phyloP scores from a whole-genome alignment of 495 filamentous ascomycete genomes.

The Xylaria palmicola region DNA sequence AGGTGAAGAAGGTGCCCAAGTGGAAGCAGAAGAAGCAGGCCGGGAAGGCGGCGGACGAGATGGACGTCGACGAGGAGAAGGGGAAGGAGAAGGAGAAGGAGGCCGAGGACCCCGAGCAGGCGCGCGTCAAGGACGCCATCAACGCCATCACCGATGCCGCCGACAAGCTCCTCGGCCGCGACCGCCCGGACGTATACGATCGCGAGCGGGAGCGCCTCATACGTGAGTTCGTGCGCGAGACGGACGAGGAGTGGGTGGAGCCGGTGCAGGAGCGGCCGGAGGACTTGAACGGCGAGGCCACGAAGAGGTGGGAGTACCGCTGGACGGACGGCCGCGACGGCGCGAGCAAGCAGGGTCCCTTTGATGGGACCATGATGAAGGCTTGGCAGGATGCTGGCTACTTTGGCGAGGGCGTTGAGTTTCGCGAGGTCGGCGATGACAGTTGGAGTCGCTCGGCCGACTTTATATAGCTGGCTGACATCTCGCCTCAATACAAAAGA shows the following conservation, averaged over 20 bases:
- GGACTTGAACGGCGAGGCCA: slow-evolving; percentile 19
- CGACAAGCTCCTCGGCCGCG: slow-evolving; percentile 77
- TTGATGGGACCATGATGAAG: slow-evolving; percentile 78
- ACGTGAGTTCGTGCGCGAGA: slow-evolving; percentile 80
- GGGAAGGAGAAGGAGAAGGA: slow-evolving; percentile 33
- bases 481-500: neutral
- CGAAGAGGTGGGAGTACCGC: slow-evolving; percentile 80
- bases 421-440: slow-evolving; percentile 61
- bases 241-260: slow-evolving; percentile 89
- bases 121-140: slow-evolving; percentile 66
- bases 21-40: slow-evolving; percentile 60
- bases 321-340: slow-evolving; percentile 90
- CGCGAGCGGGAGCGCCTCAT: slow-evolving; percentile 79
- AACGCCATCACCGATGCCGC: slow-evolving; percentile 84
- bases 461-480: slow-evolving; percentile 48
- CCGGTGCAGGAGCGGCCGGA: slow-evolving; percentile 31
- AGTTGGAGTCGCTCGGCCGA: slow-evolving; percentile 61
- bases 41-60: slow-evolving; percentile 51
- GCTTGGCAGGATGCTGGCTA: slow-evolving; percentile 90
- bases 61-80: slow-evolving; percentile 62
- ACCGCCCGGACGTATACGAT: slow-evolving; percentile 86
- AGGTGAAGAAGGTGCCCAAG: slow-evolving; percentile 64
- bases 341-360: slow-evolving; percentile 78
- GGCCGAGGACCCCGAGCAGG: slow-evolving; percentile 68
- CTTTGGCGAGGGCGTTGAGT: slow-evolving; percentile 92